These are phyloP conservation scores for Fraxinus xanthoxyloides DNA, from an alignment of 305 asterid genomes.

Conservation along the genomic window DNA sequence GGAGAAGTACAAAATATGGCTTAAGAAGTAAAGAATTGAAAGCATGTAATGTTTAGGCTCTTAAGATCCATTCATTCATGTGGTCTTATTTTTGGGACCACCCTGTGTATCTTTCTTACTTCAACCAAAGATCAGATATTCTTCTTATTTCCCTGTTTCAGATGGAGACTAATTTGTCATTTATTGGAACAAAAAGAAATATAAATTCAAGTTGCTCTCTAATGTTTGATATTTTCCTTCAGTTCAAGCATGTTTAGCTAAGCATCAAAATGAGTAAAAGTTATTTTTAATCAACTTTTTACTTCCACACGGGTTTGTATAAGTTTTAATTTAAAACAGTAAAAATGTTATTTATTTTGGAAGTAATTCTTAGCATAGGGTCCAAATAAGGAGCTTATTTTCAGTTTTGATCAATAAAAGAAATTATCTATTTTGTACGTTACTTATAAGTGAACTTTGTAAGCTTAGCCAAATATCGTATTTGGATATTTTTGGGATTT, in stretches of 20 bases:
- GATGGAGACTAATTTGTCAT: background rate
- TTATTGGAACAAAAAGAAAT: background rate
- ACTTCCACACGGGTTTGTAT: background rate
- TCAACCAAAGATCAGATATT: background rate
- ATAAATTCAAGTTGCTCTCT: background rate
- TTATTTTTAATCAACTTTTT: background rate
- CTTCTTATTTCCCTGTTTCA: background rate
- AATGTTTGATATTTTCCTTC: background rate
- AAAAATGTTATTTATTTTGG: background rate
- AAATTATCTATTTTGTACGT: background rate
- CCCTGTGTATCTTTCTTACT: background rate
- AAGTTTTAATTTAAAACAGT: background rate
- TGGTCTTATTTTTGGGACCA: background rate
- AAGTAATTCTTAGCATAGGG: background rate
- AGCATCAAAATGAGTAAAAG: background rate
- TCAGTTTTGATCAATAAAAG: background rate
- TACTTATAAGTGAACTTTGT: background rate
- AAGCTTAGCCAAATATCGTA: background rate
- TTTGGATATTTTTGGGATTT: background rate
- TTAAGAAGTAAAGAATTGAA: background rate
- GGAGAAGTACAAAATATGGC: background rate
- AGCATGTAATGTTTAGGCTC: background rate
- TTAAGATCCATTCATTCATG: background rate
- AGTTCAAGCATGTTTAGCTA: background rate
- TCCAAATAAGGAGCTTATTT: background rate